Evolutionary conservation across 306 rosid genomes (phyloP), one percentile per base, ranked within the genome.

Genomic region (Quercus suber): DNA sequence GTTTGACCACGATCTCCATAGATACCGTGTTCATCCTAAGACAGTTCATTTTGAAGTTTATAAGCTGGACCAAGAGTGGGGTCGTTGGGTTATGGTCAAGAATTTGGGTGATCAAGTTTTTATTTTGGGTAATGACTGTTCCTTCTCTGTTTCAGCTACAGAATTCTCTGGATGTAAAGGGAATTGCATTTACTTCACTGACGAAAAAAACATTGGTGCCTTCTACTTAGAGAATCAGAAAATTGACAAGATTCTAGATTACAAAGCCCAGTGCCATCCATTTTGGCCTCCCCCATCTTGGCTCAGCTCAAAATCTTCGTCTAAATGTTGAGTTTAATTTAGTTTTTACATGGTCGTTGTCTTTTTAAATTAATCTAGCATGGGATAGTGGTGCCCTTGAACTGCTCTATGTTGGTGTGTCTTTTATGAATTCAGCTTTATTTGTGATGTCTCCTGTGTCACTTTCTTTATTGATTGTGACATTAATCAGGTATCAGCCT

Each of bases 211-310:
- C 2, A 45, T 18, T 6, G 11, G 11, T 21, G 74, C 69, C 73
- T 86, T 76, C 79, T 69, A 41, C 82, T 77, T 86, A 13, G 59
- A 15, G 3, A 56, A 13, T 76, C 15, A 67, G 20, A 53, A 11
- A 1, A 21, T 82, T 25, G 20, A 12, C 18, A 18, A 73, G 3
- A 3, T 69, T 1, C 25, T 5, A 13, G 7, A 14, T 19, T 53
- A 28, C 41, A 33, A 53, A 4, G 67, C 17, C 33, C 59, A 51
- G 25, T 21, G 74, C 17, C 56, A 58, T 17, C 3, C 65, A 13
- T 86, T 86, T 55, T 68, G 76, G 74, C 86, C 88, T 13, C 78
- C 76, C 70, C 77, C 76, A 15, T n/a, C 77, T 60, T 19, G 71
- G 58, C 72, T 76, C 58, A 1, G 25, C 15, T 27, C 51, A 57